These are phyloP conservation scores for Aspergillus brasiliensis DNA, from an alignment of 2,329 filamentous ascomycete species.

Conservation along the genomic window DNA sequence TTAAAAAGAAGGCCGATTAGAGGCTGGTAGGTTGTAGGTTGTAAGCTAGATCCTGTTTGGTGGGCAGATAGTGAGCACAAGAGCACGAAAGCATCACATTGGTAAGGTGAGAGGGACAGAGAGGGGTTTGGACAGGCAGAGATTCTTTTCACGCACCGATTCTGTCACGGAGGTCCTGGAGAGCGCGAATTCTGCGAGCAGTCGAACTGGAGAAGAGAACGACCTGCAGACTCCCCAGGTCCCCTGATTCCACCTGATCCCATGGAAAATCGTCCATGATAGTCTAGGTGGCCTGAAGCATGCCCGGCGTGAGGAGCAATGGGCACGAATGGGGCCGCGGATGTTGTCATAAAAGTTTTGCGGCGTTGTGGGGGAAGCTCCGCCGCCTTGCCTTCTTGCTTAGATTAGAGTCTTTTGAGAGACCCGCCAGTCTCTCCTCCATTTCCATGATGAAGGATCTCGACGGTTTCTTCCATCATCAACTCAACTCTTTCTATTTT, in stretches of 20 bases:
- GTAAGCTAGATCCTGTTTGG: conserved; percentile 34
- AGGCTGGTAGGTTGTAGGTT: conserved; percentile 35
- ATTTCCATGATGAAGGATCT: conserved; percentile 6
- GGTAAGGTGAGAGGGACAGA: conserved; percentile 1
- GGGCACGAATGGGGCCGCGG: conserved; percentile 24
- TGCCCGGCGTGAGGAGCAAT: conserved; percentile 26
- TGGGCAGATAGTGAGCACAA: not conserved
- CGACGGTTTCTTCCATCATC: not conserved
- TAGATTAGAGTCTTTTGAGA: no score
- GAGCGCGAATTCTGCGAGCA: conserved; percentile 42
- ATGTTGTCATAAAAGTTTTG: conserved; percentile 48
- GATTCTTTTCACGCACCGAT: conserved; percentile 36
- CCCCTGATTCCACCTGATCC: conserved; percentile 47
- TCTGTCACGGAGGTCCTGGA: conserved; percentile 49
- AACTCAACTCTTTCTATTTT: not conserved
- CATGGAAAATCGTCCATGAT: conserved; percentile 48
- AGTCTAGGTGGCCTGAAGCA: conserved; percentile 31
- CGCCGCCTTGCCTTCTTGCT: conserved; percentile 21
- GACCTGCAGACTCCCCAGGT: conserved; percentile 42
- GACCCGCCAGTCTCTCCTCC: conserved; percentile 23
- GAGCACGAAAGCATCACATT: conserved; percentile 16
- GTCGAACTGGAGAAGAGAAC: conserved; percentile 47
- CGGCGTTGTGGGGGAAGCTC: conserved; percentile 28
- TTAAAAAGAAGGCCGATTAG: conserved; percentile 77
- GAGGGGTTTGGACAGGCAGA: conserved; percentile 8